phyloP scores from a whole-genome alignment of 768 basidiomycete species.

The Tremella yokohamensis region DNA sequence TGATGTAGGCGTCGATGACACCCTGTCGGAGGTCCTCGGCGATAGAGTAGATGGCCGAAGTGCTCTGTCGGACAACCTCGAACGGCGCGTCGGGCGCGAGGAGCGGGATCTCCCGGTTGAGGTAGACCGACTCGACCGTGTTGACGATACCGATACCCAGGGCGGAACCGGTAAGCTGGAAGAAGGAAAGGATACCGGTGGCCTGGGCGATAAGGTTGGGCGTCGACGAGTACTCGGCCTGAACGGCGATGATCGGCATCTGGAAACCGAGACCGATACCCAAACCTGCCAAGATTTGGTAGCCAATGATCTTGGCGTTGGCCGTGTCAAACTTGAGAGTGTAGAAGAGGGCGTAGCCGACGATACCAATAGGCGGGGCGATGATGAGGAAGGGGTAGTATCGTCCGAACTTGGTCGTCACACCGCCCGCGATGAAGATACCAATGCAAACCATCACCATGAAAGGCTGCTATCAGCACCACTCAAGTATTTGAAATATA shows the following conservation, averaged over 20 bases:
- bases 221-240: slow-evolving; percentile 30
- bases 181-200: slow-evolving; percentile 43
- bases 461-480: slow-evolving; percentile 8
- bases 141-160: slow-evolving; percentile 46
- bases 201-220: slow-evolving; percentile 27
- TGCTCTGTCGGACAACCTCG: slow-evolving; percentile 32
- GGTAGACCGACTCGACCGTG: slow-evolving; percentile 35
- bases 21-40: slow-evolving; percentile 20
- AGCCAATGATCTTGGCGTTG: slow-evolving; percentile 50
- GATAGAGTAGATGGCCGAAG: slow-evolving; percentile 31
- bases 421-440: slow-evolving; percentile 46
- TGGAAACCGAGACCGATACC: slow-evolving; percentile 51
- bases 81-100: slow-evolving; percentile 36
- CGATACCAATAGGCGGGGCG: slow-evolving; percentile 45
- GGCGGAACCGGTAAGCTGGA: slow-evolving; percentile 42
- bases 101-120: slow-evolving; percentile 28
- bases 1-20: slow-evolving; percentile 44
- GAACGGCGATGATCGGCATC: slow-evolving; percentile 38
- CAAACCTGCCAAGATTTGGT: slow-evolving; percentile 53
- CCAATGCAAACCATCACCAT: slow-evolving; percentile 46
- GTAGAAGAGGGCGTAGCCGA: slow-evolving; percentile 53
- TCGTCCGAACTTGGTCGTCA: slow-evolving; percentile 43
- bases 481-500: slow-evolving; percentile 36
- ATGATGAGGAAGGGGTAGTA: slow-evolving; percentile 51
- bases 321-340: slow-evolving; percentile 47